Conservation (phyloP, 352 stramenopile genomes). For the Pythium sp. region DNA sequence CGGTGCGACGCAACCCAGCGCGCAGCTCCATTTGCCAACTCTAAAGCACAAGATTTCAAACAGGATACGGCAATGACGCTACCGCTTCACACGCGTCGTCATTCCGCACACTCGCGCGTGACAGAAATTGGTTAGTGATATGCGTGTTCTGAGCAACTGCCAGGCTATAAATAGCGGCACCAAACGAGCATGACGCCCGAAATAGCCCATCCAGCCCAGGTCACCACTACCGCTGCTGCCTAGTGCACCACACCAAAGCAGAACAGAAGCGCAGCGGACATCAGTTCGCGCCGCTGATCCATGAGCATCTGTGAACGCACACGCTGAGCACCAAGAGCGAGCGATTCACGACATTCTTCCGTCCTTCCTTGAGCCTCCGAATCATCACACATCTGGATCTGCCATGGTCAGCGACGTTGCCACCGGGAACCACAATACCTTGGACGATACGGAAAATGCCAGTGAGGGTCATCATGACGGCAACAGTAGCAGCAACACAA, state of each 20-base stretch:
- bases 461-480: not conserved
- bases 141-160: not conserved
- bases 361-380: no score
- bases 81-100: not conserved
- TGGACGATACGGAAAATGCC: not conserved
- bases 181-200: not conserved
- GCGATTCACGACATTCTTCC: not conserved
- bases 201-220: not conserved
- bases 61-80: no score
- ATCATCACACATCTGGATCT: not conserved
- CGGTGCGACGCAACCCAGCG: not conserved
- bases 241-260: not conserved
- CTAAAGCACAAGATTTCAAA: no score
- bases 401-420: slow-evolving; percentile 2
- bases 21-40: not conserved
- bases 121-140: not conserved
- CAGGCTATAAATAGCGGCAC: not conserved
- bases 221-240: not conserved
- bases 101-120: no score
- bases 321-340: not conserved
- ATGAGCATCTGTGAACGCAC: not conserved
- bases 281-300: not conserved
- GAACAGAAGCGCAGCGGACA: not conserved
- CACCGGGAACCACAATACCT: not conserved
- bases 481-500: not conserved